These are phyloP conservation scores for Aureobasidium leucospermi DNA, from an alignment of 2,329 filamentous ascomycete species.

Conservation along the genomic window DNA sequence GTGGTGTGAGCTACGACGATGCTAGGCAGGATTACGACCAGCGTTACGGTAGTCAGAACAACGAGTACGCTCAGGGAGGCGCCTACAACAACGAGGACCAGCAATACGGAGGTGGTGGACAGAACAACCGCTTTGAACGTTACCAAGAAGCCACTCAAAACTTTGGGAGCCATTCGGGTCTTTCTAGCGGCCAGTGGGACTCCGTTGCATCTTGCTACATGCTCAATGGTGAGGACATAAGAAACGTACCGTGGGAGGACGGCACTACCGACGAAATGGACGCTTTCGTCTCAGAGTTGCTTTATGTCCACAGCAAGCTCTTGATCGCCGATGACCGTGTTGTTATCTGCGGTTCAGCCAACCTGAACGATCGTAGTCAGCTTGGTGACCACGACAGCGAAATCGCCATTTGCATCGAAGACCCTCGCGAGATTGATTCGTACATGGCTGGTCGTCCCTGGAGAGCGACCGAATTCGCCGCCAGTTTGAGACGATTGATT, in stretches of 20 bases:
- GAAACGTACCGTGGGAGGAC: slow-evolving; percentile 53
- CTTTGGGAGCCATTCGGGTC: slow-evolving; percentile 39
- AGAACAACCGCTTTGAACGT: slow-evolving; percentile 45
- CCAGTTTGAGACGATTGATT: slow-evolving; percentile 73
- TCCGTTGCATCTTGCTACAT: slow-evolving; percentile 76
- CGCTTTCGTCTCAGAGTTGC: slow-evolving; percentile 55
- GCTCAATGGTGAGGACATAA: slow-evolving; percentile 65
- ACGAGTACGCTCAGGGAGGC: slow-evolving; percentile 26
- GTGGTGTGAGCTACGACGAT: slow-evolving; percentile 61
- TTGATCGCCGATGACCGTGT: slow-evolving; percentile 75
- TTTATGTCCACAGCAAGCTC: slow-evolving; percentile 61
- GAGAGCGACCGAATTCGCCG: slow-evolving; percentile 66
- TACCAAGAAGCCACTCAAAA: slow-evolving; percentile 65
- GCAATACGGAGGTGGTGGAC: slow-evolving; percentile 15
- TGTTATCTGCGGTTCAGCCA: slow-evolving; percentile 72
- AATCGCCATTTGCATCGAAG: slow-evolving; percentile 83
- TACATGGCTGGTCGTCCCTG: slow-evolving; percentile 67
- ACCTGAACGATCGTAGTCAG: slow-evolving; percentile 67
- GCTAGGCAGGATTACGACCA: slow-evolving; percentile 59
- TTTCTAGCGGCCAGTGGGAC: slow-evolving; percentile 56
- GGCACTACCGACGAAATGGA: slow-evolving; percentile 50
- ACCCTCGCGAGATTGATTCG: slow-evolving; percentile 61
- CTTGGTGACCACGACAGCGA: slow-evolving; percentile 80
- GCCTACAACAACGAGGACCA: neutral
- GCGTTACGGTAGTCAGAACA: slow-evolving; percentile 30